Evolutionary conservation across 352 stramenopile species (phyloP), one percentile per base, ranked within the genome.

Genomic region (Pythium apleroticum): DNA sequence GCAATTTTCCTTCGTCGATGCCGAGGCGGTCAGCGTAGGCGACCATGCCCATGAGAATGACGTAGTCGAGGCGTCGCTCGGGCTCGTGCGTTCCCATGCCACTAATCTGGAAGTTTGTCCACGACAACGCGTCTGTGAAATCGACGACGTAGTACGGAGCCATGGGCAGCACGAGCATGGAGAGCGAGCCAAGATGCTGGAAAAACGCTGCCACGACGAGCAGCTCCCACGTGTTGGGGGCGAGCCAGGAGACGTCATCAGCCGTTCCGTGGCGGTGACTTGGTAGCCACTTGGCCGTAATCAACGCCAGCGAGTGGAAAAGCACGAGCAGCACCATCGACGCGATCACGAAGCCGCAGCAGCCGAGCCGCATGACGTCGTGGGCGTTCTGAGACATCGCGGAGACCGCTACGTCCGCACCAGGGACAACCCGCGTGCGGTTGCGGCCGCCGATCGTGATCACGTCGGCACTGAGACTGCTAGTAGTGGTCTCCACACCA

Each of bases 101-200:
- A 9, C 52, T 19, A 11, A 63, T 15, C 22, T 90, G 73, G 49
- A 88, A 75, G 49, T 88, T 90, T 4, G 74, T 70, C 68, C 82
- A 94, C 12, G 83, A 84, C 60, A 94, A 89, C 54, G 81, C 86
- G 56, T 94, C 85, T 6, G 78, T 85, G 41, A 91, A 92, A 56
- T 89, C 78, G 35, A 91, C 57, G 28, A 90, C 75, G 45, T 90
- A 80, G 60, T 90, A 80, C 57, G 85, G 85, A n/a, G 83, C 78
- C 54, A 91, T 91, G 15, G 77, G 84, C 14, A 90, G 64, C 52
- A 86, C 80, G n/a, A 88, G 67, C 73, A 91, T 83, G 30, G 82
- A 90, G 43, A 93, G 75, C 20, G 82, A 88, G 52, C 78, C 76
- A 39, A 93, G 48, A 43, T 90, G 79, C 65, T 93, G 85, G 56